Conservation (phyloP, 2,329 filamentous ascomycete species). For the Cytospora mali region DNA sequence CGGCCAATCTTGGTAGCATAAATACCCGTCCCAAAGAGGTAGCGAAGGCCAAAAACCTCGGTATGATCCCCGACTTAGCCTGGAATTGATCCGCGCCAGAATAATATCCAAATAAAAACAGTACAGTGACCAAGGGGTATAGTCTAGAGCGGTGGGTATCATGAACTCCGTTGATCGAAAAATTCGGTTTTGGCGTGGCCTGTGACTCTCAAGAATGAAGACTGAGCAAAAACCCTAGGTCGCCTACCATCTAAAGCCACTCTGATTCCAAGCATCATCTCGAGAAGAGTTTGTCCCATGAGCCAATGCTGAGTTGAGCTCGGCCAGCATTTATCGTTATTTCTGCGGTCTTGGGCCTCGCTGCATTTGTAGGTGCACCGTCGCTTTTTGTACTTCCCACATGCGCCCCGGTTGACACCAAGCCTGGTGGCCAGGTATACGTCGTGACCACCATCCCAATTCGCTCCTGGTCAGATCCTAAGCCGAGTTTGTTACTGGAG, state of each 20-base stretch:
- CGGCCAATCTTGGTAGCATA: background rate
- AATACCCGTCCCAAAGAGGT: background rate
- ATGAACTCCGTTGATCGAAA: background rate
- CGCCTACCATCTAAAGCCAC: background rate
- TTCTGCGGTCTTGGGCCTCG: background rate
- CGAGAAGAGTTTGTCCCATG: background rate
- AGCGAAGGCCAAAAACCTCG: background rate
- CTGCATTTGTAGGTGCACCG: background rate
- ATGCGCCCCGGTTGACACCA: background rate
- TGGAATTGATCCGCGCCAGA: background rate
- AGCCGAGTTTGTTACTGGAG: constrained; percentile 25
- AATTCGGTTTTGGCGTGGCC: background rate
- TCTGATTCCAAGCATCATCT: too few species aligned
- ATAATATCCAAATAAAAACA: background rate
- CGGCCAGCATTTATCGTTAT: background rate
- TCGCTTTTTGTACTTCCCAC: background rate
- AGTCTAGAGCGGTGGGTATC: constrained; percentile 2
- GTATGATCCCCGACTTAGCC: too few species aligned
- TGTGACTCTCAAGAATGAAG: background rate
- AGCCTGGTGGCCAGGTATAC: too few species aligned
- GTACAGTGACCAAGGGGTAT: background rate
- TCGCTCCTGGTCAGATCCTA: background rate
- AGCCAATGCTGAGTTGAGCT: background rate
- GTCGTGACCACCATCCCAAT: background rate
- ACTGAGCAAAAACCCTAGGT: background rate